Percentiles rank a stretch among this genome's conserved stretches.
Conservation (phyloP, 2,329 filamentous ascomycete species). For the Pseudogymnoascus sp. region DNA sequence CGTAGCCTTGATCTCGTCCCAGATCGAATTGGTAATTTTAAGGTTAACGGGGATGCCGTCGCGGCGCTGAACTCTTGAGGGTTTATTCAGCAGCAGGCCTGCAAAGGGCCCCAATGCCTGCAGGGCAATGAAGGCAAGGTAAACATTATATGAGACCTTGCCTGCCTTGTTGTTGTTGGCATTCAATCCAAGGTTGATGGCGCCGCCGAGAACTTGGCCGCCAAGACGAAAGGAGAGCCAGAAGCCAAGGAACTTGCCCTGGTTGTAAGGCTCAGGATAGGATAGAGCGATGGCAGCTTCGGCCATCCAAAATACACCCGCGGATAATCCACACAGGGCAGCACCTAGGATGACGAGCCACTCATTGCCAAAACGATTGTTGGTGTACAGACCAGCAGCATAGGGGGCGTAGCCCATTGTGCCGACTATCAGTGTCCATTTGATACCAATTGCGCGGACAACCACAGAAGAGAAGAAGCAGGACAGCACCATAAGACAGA, state of each 20-base stretch:
- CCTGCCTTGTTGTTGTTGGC: slow-evolving; percentile 48
- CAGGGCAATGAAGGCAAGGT: slow-evolving; percentile 61
- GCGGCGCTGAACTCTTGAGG: slow-evolving; percentile 53
- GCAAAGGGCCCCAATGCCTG: slow-evolving; percentile 60
- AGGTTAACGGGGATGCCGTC: slow-evolving; percentile 57
- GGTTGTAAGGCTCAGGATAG: slow-evolving; percentile 64
- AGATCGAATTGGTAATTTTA: slow-evolving; percentile 47
- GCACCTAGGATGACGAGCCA: slow-evolving; percentile 65
- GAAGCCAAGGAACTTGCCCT: slow-evolving; percentile 56
- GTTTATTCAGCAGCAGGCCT: slow-evolving; percentile 54
- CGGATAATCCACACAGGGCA: slow-evolving; percentile 54
- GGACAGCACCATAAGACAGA: slow-evolving; percentile 65
- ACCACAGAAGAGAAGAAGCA: slow-evolving; percentile 59
- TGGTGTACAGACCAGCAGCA: slow-evolving; percentile 63
- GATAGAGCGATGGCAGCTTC: slow-evolving; percentile 66
- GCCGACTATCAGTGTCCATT: slow-evolving; percentile 62
- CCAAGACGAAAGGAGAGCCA: slow-evolving; percentile 55
- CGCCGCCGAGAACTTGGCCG: slow-evolving; percentile 64
- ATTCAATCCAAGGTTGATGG: slow-evolving; percentile 64
- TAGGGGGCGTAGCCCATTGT: slow-evolving; percentile 66
- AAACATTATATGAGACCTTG: slow-evolving; percentile 62
- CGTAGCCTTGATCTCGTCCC: slow-evolving; percentile 53
- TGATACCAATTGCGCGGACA: slow-evolving; percentile 62
- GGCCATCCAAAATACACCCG: slow-evolving; percentile 66
- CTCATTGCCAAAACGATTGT: slow-evolving; percentile 60